phyloP scores from a whole-genome alignment of 2,329 filamentous ascomycete species.

The Monilinia fructigena region DNA sequence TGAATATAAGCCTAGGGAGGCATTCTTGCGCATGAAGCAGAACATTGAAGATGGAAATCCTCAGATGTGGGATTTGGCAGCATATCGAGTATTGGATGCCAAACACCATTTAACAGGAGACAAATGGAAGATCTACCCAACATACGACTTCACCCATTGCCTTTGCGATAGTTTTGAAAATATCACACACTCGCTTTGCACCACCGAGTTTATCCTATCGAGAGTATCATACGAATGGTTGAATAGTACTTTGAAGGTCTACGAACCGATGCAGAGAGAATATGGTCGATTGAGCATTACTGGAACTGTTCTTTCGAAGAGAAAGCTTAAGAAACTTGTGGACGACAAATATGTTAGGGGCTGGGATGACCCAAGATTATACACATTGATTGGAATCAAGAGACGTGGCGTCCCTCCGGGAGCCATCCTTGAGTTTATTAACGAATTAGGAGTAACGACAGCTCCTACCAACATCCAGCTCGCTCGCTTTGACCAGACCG shows the following conservation, averaged over 20 bases:
- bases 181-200: conserved; percentile 91
- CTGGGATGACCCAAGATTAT: conserved; percentile 90
- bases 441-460: conserved; percentile 88
- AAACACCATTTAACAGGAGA: conserved; percentile 75
- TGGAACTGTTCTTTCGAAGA: conserved; percentile 84
- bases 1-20: conserved; percentile 81
- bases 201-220: conserved; percentile 84
- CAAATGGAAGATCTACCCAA: conserved; percentile 91
- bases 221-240: conserved; percentile 89
- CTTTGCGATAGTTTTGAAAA: conserved; percentile 89
- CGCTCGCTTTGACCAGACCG: conserved; percentile 76
- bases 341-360: conserved; percentile 73
- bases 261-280: conserved; percentile 92
- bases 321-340: conserved; percentile 78
- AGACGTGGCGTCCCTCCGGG: conserved; percentile 84
- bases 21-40: conserved; percentile 91
- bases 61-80: conserved; percentile 94
- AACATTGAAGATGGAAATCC: conserved; percentile 80
- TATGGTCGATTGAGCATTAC: conserved; percentile 75
- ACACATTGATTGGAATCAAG: conserved; percentile 80
- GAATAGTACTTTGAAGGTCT: conserved; percentile 76
- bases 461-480: conserved; percentile 76
- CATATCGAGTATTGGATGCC: conserved; percentile 79
- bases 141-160: conserved; percentile 90
- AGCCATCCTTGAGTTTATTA: conserved; percentile 84